Evolutionary conservation across 2,329 filamentous ascomycete species (phyloP).

Genomic region (Elsinoe perseae): DNA sequence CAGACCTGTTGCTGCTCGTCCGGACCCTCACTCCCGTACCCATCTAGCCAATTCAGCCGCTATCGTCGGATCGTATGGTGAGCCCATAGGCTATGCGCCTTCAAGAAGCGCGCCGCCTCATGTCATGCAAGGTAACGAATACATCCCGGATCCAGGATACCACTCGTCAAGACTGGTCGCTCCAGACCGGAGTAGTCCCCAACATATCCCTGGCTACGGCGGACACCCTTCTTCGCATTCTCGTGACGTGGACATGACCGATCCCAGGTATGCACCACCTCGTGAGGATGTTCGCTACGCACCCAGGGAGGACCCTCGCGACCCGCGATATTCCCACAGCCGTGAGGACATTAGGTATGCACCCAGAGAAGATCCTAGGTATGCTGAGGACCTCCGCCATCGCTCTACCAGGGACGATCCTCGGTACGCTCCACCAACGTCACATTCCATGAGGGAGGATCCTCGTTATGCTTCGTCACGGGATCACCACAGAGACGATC

Average conservation of each 20-base stretch:
- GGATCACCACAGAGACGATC: constrained; percentile 9
- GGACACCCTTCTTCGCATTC: constrained; percentile 6
- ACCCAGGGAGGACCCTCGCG: constrained; percentile 7
- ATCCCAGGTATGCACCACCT: constrained; percentile 14
- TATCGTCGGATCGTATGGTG: constrained; percentile 17
- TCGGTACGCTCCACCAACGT: not conserved
- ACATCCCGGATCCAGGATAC: constrained; percentile 23
- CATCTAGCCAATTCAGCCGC: constrained; percentile 21
- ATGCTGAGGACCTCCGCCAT: constrained; percentile 10
- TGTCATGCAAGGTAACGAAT: constrained; percentile 29
- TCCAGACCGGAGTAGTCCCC: not conserved
- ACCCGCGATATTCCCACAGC: constrained; percentile 11
- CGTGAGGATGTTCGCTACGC: constrained; percentile 10
- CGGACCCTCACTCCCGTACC: constrained; percentile 13
- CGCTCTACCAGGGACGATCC: constrained; percentile 7
- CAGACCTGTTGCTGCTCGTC: not conserved
- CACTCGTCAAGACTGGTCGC: constrained; percentile 10
- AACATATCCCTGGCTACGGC: constrained; percentile 7
- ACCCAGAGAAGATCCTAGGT: constrained; percentile 11
- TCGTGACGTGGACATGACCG: constrained; percentile 13
- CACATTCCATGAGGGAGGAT: not conserved
- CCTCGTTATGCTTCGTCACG: constrained; percentile 5
- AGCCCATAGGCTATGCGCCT: constrained; percentile 20
- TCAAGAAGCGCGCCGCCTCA: constrained; percentile 27
- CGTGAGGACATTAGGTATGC: constrained; percentile 9